Base-by-base conservation (phyloP, 805 yeast genomes). In the Maudiozyma barnettii region DNA sequence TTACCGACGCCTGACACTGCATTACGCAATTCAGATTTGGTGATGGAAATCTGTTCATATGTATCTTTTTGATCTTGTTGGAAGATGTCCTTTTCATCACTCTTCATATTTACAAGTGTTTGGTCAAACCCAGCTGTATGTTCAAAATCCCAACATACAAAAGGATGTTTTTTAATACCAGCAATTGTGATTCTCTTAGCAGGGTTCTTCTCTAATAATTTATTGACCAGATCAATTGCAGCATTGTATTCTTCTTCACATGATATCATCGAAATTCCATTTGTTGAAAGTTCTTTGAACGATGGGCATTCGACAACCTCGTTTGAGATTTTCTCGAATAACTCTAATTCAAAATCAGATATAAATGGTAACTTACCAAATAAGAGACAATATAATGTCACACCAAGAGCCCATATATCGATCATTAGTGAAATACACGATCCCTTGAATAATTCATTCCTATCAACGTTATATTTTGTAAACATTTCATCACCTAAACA, bases 381-480 rank as follows among this genome's bases (percentile, higher is more conserved):
- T n/a, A 91, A 62, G 36, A 93, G 69, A 62, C 97, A 90, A 64
- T 82, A 91, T 18, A 93, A 67, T 0, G 98, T 90, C 4, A 91
- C 89, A 10, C 99, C 99, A 22, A 89, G 67, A 0, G 99, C 96
- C 99, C 99, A 93, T n/a, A 93, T 84, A 67, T 93, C 99, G 48
- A 93, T 86, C 66, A 87, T 89, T 60, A 82, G 74, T 46, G 87
- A 84, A 39, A 93, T 83, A 47, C 76, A 78, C 6, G 82, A 78
- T 29, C 64, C 61, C 43, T 59, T 52, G 41, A 56, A 59, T 8
- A 51, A 36, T 36, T 64, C 52, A 51, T 59, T 51, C 20, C 56
- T 56, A 37, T 54, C 50, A 18, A 58, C 41, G 36, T 56, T 50
- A 38, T 50, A 61, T 48, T 59, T 57, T 18, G 50, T 54, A 18